Evolutionary conservation across 2,329 filamentous ascomycete species (phyloP), one percentile per base, ranked within the genome.

Genomic region (Zymoseptoria passerinii): DNA sequence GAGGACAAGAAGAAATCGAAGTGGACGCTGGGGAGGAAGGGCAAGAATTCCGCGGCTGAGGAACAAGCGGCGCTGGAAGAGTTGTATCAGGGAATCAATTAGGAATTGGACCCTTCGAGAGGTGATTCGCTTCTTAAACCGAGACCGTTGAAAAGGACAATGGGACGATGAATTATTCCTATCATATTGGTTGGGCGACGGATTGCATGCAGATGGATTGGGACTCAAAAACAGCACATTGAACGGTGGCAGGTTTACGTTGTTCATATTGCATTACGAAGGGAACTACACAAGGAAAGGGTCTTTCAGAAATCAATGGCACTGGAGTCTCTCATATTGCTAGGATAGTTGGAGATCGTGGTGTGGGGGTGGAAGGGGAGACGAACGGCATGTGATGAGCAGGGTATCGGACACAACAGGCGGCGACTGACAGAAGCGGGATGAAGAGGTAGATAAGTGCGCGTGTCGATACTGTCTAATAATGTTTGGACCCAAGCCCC

Each of bases 1-100:
- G 64, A 63, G 48, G 69, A 71, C 35, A 70, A 71, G 63, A 70
- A 70, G 58, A 68, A 65, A 55, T 68, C 61, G 23, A 66, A 64
- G 59, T 66, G 63, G 67, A 63, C 63, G 28, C 57, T 61, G 18
- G 58, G 64, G 50, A 61, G 62, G 55, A 65, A 64, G 53, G 65
- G 70, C 28, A 65, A 65, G 57, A 61, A 62, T 8, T 20, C 28
- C 13, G 51, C 40, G 19, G 28, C 52, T n/a, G 51, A 58, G 18
- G 67, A 67, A 58, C 63, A 61, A 40, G 35, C 16, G 7, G 54
- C 60, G 18, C 50, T 71, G 52, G 59, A 63, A 18, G 69, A 71
- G 18, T 53, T 71, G 55, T 70, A 70, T 61, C 60, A 65, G 50
- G 60, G 57, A 29, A 60, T 68, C 57, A 66, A 68, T 52, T 69